phyloP scores from a whole-genome alignment of 306 rosid genomes.

The Castanospermum australe region DNA sequence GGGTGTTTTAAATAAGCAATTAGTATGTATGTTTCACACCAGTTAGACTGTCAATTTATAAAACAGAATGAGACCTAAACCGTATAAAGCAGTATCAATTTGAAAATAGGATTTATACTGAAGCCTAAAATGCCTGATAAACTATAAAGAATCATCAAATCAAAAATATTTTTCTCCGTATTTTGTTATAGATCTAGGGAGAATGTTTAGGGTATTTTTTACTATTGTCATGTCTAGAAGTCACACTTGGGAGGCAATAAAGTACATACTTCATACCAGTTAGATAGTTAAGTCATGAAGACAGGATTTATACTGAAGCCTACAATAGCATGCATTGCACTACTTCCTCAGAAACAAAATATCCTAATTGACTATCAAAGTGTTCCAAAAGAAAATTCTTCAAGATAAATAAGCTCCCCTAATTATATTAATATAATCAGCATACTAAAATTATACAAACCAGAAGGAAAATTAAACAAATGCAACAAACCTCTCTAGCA shows the following conservation, averaged over 20 bases:
- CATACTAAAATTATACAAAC: not conserved
- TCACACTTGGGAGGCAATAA: not conserved
- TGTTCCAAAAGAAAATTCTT: not conserved
- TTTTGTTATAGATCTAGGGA: not conserved
- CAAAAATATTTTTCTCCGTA: not conserved
- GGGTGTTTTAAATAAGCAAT: not conserved
- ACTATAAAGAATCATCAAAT: not conserved
- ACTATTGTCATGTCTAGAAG: not conserved
- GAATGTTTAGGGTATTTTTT: not conserved
- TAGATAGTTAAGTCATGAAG: not conserved
- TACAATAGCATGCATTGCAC: not conserved
- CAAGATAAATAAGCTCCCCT: conserved; percentile 4
- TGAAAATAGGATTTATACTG: not conserved
- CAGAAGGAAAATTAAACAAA: conserved; percentile 16
- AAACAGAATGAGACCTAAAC: not conserved
- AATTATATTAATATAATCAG: not conserved
- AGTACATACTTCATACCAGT: not conserved
- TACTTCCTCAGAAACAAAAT: conserved; percentile 10
- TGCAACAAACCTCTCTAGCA: conserved; percentile 60
- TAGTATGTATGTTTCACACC: no score
- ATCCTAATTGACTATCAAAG: not conserved
- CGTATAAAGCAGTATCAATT: not conserved
- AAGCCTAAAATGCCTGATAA: not conserved
- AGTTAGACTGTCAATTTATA: no score
- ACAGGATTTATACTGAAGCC: not conserved